Evolutionary conservation across 169 alveolate species (phyloP), one percentile per base, ranked within the genome.

Genomic region (Eimeria acervulina): DNA sequence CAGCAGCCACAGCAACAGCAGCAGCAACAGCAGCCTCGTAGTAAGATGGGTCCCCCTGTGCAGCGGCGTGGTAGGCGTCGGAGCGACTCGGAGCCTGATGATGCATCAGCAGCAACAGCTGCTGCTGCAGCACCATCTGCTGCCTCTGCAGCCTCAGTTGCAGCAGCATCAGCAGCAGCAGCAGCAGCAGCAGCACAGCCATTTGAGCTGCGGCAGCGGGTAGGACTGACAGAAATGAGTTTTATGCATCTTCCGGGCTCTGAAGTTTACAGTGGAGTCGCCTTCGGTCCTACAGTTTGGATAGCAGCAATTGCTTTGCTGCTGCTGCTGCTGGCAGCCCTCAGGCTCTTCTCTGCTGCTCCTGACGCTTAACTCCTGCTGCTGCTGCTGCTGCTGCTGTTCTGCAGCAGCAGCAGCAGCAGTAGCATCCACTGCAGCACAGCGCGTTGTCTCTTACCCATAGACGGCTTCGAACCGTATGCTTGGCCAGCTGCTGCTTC

Each of bases 241-340:
- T 81, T 23, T 23, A 42, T 42, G 3, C 47, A 81, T 26, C 6
- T 19, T 10, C 90, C 90, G 2, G 90, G 90, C 17, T 44, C 90
- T 13, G 90, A 81, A 44, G 3, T 19, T 1, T 15, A 26, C 28
- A 12, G 28, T 8, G 90, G 90, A 2, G 55, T 81, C 12, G 63
- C 90, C 33, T 44, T 81, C 5, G 70, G 72, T 4, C 72, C 90
- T 31, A 0, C 38, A 0, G 42, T 44, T 6, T 81, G 90, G 90
- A 19, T 81, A 10, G 19, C 26, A 3, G 21, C 31, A 3, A 81
- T 81, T 13, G 90, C 47, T 19, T 6, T 26, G 70, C 36, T 81
- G 63, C 42, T 81, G 63, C 70, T 81, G 70, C 90, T 81, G 90
- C 90, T 81, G 52, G 90, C 70, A 8, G 17, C 47, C 68, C 63